Evolutionary conservation across 192 early-diverging fungal genomes (phyloP).

Genomic region (Coemansia sp.): DNA sequence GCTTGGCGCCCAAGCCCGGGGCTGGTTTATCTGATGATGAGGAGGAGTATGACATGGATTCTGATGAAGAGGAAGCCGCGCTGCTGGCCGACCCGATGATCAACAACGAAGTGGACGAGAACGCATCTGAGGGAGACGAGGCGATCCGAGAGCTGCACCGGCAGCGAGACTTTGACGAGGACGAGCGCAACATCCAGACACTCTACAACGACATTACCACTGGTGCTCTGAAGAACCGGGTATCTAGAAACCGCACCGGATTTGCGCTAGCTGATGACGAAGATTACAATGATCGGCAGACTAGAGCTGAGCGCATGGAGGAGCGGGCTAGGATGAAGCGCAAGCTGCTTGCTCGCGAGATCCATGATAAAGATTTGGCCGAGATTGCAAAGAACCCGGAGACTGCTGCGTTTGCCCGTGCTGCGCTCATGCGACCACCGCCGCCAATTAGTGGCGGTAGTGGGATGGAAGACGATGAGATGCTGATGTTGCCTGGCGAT

Average conservation of each 20-base stretch:
- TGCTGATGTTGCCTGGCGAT: slow-evolving; percentile 16
- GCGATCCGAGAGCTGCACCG: slow-evolving; percentile 46
- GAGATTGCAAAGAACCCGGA: slow-evolving; percentile 55
- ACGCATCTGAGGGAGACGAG: slow-evolving; percentile 23
- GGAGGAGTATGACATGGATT: slow-evolving; percentile 37
- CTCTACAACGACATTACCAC: slow-evolving; percentile 48
- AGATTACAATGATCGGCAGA: slow-evolving; percentile 50
- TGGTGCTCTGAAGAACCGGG: slow-evolving; percentile 30
- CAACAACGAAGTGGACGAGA: slow-evolving; percentile 29
- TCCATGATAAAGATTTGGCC: slow-evolving; percentile 43
- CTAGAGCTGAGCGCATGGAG: slow-evolving; percentile 51
- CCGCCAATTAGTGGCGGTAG: not conserved
- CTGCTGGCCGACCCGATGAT: slow-evolving; percentile 52
- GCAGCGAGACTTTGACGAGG: slow-evolving; percentile 38
- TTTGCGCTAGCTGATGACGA: slow-evolving; percentile 41
- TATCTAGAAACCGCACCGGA: slow-evolving; percentile 1
- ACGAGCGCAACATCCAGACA: slow-evolving; percentile 41
- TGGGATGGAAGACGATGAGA: slow-evolving; percentile 17
- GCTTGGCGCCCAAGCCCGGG: not conserved
- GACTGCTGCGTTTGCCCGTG: slow-evolving; percentile 57
- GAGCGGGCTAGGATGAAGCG: slow-evolving; percentile 25
- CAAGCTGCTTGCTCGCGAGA: slow-evolving; percentile 34
- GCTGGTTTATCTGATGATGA: slow-evolving; percentile 23
- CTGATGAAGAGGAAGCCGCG: slow-evolving; percentile 43
- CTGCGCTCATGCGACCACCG: slow-evolving; percentile 49